Evolutionary conservation across 768 basidiomycete species (phyloP).

Genomic region (Ramaria sp.): DNA sequence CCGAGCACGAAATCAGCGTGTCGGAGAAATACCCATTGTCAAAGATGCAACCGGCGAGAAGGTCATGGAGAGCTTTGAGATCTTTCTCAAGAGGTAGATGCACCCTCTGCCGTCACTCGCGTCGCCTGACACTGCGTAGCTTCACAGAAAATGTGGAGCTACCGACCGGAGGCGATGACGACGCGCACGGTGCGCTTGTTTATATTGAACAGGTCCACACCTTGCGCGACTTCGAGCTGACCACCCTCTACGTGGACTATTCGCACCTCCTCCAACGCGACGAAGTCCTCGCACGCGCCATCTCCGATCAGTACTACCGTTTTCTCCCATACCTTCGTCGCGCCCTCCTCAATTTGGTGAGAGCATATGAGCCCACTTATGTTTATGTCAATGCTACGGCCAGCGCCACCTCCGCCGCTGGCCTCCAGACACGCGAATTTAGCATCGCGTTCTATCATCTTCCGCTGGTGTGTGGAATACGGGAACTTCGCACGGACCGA

Average conservation of each 20-base stretch:
- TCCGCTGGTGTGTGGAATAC: constrained; percentile 88
- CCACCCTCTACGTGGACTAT: constrained; percentile 95
- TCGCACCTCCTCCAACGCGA: constrained; percentile 82
- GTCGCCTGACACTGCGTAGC: constrained; percentile 30
- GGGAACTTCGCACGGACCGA: constrained; percentile 84
- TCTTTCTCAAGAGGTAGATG: constrained; percentile 82
- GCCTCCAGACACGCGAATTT: constrained; percentile 88
- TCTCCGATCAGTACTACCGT: constrained; percentile 92
- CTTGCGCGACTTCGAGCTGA: constrained; percentile 90
- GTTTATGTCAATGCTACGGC: constrained; percentile 89
- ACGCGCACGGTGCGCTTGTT: constrained; percentile 52
- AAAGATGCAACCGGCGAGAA: constrained; percentile 94
- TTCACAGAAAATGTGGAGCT: constrained; percentile 77
- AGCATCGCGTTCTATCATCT: constrained; percentile 92
- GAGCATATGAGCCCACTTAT: constrained; percentile 86
- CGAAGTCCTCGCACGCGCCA: constrained; percentile 88
- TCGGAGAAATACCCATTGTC: constrained; percentile 73
- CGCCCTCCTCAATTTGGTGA: constrained; percentile 81
- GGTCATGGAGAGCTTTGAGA: constrained; percentile 84
- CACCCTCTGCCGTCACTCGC: not conserved
- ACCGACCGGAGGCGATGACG: constrained; percentile 54
- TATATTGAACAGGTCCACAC: constrained; percentile 92
- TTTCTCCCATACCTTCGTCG: constrained; percentile 92
- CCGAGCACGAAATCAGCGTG: constrained; percentile 30
- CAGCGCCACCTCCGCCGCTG: constrained; percentile 77